phyloP scores from a whole-genome alignment of 2,329 filamentous ascomycete genomes.

The Leptosphaerulina australis region DNA sequence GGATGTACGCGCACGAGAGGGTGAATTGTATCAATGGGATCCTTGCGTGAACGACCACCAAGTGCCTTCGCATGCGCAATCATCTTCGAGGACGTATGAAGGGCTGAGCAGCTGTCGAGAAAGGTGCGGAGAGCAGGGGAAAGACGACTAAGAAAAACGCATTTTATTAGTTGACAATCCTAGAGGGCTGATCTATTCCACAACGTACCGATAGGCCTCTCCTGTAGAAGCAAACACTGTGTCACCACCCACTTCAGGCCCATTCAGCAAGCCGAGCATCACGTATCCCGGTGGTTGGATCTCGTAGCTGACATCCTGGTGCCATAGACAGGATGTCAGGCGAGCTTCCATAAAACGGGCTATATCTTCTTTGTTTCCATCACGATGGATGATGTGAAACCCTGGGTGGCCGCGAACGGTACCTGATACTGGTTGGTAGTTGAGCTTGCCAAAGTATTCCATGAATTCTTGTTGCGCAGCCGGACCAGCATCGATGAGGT shows the following conservation, averaged over 20 bases:
- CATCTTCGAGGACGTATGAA: slow-evolving; percentile 1
- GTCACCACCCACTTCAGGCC: slow-evolving; percentile 76
- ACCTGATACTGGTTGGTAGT: slow-evolving; percentile 2
- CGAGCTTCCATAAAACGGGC: slow-evolving; percentile 66
- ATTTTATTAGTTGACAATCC: neutral
- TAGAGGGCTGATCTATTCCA: neutral
- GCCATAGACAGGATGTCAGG: slow-evolving; percentile 75
- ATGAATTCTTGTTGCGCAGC: slow-evolving; percentile 64
- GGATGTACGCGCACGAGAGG: slow-evolving; percentile 21
- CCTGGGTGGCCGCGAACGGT: slow-evolving; percentile 63
- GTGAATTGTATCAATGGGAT: slow-evolving; percentile 68
- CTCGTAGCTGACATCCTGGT: slow-evolving; percentile 84
- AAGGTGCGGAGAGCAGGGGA: slow-evolving; percentile 66
- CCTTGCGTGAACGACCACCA: slow-evolving; percentile 71
- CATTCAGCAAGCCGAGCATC: slow-evolving; percentile 81
- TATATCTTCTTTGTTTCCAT: slow-evolving; percentile 61
- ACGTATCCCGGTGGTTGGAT: slow-evolving; percentile 83
- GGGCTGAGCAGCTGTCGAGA: slow-evolving; percentile 1
- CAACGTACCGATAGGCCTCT: slow-evolving; percentile 65
- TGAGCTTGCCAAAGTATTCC: slow-evolving; percentile 3
- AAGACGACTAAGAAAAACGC: slow-evolving; percentile 59
- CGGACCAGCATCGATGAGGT: slow-evolving; percentile 62
- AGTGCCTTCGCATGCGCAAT: slow-evolving; percentile 46
- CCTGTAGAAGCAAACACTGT: slow-evolving; percentile 67
- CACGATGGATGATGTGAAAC: slow-evolving; percentile 75